These are phyloP conservation scores for Cyclanthera cordifolia DNA, from an alignment of 306 rosid species.

Conservation along the genomic window DNA sequence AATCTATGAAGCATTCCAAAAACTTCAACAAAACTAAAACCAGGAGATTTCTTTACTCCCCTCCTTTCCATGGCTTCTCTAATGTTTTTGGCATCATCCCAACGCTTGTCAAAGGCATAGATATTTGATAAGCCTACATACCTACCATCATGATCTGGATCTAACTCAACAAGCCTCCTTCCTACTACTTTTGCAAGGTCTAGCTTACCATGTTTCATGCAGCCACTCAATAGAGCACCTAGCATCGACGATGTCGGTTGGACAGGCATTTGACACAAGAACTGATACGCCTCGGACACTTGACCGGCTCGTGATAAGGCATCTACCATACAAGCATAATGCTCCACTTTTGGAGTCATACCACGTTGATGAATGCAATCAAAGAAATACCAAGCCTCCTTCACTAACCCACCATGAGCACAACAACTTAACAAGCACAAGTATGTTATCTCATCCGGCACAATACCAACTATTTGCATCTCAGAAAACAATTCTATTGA, in stretches of 20 bases:
- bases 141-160: conserved; percentile 72
- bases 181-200: conserved; percentile 58
- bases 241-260: conserved; percentile 63
- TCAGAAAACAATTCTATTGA: conserved; percentile 37
- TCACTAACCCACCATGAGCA: conserved; percentile 67
- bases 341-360: conserved; percentile 44
- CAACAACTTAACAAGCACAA: conserved; percentile 65
- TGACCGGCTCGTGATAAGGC: conserved; percentile 61
- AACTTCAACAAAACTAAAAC: conserved; percentile 58
- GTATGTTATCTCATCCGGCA: conserved; percentile 63
- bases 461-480: conserved; percentile 44
- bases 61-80: conserved; percentile 61
- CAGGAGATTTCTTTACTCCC: conserved; percentile 67
- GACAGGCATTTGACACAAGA: conserved; percentile 47
- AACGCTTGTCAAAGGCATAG: conserved; percentile 46
- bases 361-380: conserved; percentile 37
- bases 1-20: conserved; percentile 50
- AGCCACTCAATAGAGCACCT: conserved; percentile 61
- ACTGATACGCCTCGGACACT: conserved; percentile 40
- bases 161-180: conserved; percentile 58
- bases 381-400: conserved; percentile 63
- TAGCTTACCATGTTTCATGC: conserved; percentile 51
- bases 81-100: conserved; percentile 60
- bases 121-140: conserved; percentile 60
- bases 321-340: conserved; percentile 75